Percentiles rank a stretch among this genome's conserved stretches.
These are phyloP conservation scores for Yamadazyma dushanensis DNA, from an alignment of 1,139 yeast species.

Conservation along the genomic window DNA sequence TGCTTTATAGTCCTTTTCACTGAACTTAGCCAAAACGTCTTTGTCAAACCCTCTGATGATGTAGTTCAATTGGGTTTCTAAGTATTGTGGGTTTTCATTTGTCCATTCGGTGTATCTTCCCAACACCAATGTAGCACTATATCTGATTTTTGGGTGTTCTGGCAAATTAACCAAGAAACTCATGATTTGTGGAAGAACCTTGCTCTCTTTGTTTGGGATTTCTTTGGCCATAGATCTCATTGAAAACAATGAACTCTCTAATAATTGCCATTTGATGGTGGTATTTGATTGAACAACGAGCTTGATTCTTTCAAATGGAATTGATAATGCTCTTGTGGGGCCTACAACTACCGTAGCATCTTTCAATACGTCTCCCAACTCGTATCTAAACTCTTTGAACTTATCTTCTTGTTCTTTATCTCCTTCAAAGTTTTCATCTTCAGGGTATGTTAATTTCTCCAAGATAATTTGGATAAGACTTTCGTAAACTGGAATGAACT, in stretches of 20 bases:
- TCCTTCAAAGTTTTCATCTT: conserved; percentile 50
- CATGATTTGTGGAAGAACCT: conserved; percentile 79
- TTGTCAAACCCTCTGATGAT: conserved; percentile 70
- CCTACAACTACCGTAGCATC: conserved; percentile 94
- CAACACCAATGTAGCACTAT: conserved; percentile 87
- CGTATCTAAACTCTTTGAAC: conserved; percentile 90
- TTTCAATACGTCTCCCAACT: conserved; percentile 94
- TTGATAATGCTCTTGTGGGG: conserved; percentile 60
- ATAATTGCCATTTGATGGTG: conserved; percentile 67
- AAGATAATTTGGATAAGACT: conserved; percentile 69
- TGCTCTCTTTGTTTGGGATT: conserved; percentile 66
- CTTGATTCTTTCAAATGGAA: conserved; percentile 59
- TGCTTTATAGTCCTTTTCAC: conserved; percentile 35
- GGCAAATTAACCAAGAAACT: conserved; percentile 68
- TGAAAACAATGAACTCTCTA: conserved; percentile 89
- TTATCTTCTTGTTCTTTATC: conserved; percentile 86
- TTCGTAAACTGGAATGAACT: conserved; percentile 60
- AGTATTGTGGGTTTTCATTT: conserved; percentile 73
- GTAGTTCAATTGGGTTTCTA: conserved; percentile 82
- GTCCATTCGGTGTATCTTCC: conserved; percentile 98
- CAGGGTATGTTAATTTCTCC: conserved; percentile 75
- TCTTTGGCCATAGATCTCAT: conserved; percentile 96
- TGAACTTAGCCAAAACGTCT: conserved; percentile 8
- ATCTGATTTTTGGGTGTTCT: conserved; percentile 82
- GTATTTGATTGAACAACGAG: conserved; percentile 31